Base-by-base conservation (phyloP, 1,284 basidiomycete genomes). In the Naganishia cerealis region DNA sequence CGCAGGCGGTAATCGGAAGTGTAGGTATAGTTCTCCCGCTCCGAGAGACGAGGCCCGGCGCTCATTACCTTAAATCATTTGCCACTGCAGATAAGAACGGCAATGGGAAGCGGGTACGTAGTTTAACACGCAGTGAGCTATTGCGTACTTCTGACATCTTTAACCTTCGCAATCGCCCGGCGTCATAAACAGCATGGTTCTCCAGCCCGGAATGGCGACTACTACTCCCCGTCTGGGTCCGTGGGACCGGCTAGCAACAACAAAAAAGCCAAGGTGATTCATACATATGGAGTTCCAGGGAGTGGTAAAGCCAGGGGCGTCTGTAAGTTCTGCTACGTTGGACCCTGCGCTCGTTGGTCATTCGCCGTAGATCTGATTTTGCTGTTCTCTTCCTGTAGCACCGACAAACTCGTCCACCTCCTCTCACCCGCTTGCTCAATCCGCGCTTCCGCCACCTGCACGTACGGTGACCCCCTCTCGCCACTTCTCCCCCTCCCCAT, bases 51-150 rank as follows among this genome's bases (percentile, higher is more conserved):
- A 15, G 2, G 4, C 10, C 5, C 10, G 21, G 36, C 18, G 53
- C 53, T 57, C 46, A 59, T 40, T 6, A 33, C 18, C 18, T 18
- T 3, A 13, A 15, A n/a, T 50, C 6, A 33, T 6, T 6, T 13
- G 18, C 24, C 21, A 38, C 42, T n/a, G 2, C 43, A 67, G 59
- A 21, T n/a, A 68, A 68, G 54, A 65, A 63, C n/a, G 21, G 42
- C 43, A 65, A 58, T 21, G 61, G 61, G 15, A 68, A 67, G 48
- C 43, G 67, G 54, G 67, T 53, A 68, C 21, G 59, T 42, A 24
- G 13, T 24, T 18, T 2, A 7, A 24, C n/a, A 2, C 46, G n/a
- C n/a, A 1, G 10, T 7, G 10, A 2, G 43, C 2, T 1, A 18
- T 7, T 18, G 6, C 43, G 43, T n/a, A n/a, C n/a, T 50, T 24